Base-by-base conservation (phyloP, 768 basidiomycete genomes). In the Lactifluus rugatus region DNA sequence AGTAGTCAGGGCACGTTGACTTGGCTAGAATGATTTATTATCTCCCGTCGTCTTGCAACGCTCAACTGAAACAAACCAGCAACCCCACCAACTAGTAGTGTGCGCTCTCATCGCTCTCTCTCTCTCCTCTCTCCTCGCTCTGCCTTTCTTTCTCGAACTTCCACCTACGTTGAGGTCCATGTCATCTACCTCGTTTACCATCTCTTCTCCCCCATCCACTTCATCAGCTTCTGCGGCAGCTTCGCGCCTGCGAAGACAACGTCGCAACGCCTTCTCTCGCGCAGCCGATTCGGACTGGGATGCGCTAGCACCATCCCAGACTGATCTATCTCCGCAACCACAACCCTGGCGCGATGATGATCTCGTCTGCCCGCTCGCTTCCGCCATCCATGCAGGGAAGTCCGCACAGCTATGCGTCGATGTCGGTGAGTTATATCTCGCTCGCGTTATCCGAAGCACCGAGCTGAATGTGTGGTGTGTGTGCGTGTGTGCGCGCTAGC, bases 301-400 rank as follows among this genome's bases (percentile, higher is more conserved):
- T 14, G 4, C 10, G 13, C n/a, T 5, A 26, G 8, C 52, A 45
- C n/a, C 46, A 8, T n/a, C 51, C 11, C 9, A 39, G 44, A 42
- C 41, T n/a, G 14, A 39, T 10, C 0, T 37, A 17, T 11, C 49
- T n/a, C 48, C 37, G 1, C 28, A 16, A 44, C 42, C 14, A 10
- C 37, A 23, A 0, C 47, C 58, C n/a, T 39, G 44, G 44, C 45
- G 34, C 52, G 31, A 37, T n/a, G 52, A 54, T 42, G 48, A 59
- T 26, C 53, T 59, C 26, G 28, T 59, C 41, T 59, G 58, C 34
- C 58, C 58, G 3, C 48, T 59, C n/a, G 48, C 58, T n/a, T 11
- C 48, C 5, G 1, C 25, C n/a, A 13, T 36, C 16, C 1, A 13
- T 3, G 5, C 11, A 11, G 19, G 17, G 9, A 7, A 31, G 19